A percentile compares a stretch with the other conserved stretches of the same genome.
Conservation (phyloP, 2,329 filamentous ascomycete species). For the Hortaea werneckii region DNA sequence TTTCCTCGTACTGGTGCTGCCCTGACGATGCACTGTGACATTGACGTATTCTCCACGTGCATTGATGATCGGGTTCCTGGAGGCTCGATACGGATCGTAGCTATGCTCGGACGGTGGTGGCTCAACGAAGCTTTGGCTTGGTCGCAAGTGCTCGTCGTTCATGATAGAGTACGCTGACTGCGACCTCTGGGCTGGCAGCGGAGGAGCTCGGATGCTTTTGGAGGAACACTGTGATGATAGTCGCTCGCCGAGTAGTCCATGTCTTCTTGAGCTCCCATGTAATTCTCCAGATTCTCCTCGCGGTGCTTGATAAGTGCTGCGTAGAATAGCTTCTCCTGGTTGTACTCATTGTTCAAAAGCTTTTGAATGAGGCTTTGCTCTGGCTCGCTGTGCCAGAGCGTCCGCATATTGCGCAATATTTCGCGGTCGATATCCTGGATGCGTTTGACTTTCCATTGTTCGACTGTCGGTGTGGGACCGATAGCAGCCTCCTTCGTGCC, state of each 20-base stretch:
- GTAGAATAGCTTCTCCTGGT: constrained; percentile 92
- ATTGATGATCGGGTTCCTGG: constrained; percentile 40
- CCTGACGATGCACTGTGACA: constrained; percentile 54
- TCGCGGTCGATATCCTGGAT: constrained; percentile 66
- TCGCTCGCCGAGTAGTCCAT: constrained; percentile 82
- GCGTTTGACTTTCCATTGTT: constrained; percentile 53
- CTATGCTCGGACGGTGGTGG: constrained; percentile 48
- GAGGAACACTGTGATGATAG: constrained; percentile 61
- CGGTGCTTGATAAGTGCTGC: constrained; percentile 72
- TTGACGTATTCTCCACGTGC: constrained; percentile 52
- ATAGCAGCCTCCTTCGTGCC: constrained; percentile 38
- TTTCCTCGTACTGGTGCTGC: constrained; percentile 28
- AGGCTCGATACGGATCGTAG: constrained; percentile 78
- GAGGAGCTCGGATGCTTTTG: constrained; percentile 24
- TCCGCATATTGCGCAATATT: constrained; percentile 73
- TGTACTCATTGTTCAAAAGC: constrained; percentile 48
- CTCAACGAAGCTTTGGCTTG: constrained; percentile 40
- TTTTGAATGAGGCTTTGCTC: constrained; percentile 61
- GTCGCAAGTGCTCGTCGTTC: constrained; percentile 42
- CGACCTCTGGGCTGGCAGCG: constrained; percentile 30
- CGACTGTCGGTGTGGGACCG: constrained; percentile 45
- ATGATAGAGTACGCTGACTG: constrained; percentile 48
- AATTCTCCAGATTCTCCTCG: constrained; percentile 78
- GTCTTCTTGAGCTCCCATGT: constrained; percentile 53
- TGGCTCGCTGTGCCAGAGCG: constrained; percentile 79